Evolutionary conservation across 1,139 yeast species (phyloP).

Genomic region (Yamadazyma songkhlaensis): DNA sequence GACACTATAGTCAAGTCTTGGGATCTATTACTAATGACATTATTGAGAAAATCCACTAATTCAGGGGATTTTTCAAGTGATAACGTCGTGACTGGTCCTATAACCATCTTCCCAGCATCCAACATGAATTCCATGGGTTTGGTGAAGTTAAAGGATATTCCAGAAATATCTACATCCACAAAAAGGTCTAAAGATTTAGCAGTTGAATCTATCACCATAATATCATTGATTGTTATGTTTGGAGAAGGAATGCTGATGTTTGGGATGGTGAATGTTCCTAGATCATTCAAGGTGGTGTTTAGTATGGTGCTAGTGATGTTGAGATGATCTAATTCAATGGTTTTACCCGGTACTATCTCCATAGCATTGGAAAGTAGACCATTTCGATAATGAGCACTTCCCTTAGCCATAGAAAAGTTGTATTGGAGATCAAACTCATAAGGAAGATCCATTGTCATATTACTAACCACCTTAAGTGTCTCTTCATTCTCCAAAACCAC

Average conservation of each 20-base stretch:
- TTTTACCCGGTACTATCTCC: too few species aligned
- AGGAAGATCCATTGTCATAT: too few species aligned
- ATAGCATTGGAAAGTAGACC: too few species aligned
- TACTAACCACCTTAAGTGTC: too few species aligned
- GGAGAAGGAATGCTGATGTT: constrained; percentile 1
- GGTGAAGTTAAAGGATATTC: neutral
- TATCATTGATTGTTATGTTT: constrained; percentile 1
- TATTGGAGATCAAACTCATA: too few species aligned
- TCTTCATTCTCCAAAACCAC: neutral
- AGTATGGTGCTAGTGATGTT: neutral
- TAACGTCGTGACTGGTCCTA: constrained; percentile 1
- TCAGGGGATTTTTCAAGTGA: neutral
- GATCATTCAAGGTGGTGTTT: neutral
- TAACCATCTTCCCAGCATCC: constrained; percentile 1
- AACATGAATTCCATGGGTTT: neutral
- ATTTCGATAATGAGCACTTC: too few species aligned
- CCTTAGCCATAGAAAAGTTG: too few species aligned
- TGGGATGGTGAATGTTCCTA: neutral
- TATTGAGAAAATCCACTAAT: constrained; percentile 1
- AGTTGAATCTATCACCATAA: neutral
- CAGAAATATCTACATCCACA: constrained; percentile 5
- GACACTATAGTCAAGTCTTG: neutral
- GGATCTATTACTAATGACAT: constrained; percentile 1
- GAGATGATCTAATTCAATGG: too few species aligned
- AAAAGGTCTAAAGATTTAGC: neutral